Conservation (phyloP, 768 basidiomycete species). For the Termitomyces sp. region DNA sequence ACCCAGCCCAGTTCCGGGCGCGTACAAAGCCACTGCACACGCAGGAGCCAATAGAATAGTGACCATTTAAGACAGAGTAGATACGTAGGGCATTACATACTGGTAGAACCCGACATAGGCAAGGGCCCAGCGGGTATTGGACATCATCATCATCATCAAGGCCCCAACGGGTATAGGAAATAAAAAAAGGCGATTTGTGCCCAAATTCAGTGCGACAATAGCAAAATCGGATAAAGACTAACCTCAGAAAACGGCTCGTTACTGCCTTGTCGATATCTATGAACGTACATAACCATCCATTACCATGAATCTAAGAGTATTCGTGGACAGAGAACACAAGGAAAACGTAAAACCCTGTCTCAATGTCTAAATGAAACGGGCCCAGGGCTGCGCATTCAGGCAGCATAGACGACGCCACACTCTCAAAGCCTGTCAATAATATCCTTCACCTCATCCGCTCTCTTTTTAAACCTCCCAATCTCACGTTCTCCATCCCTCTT, state of each 20-base stretch:
- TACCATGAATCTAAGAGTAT: background rate
- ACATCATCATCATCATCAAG: too few relatives aligned
- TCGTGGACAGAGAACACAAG: background rate
- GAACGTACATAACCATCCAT: background rate
- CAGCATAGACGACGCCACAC: background rate
- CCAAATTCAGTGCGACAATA: too few relatives aligned
- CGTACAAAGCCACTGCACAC: too few relatives aligned
- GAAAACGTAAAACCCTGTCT: background rate
- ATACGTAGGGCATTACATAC: too few relatives aligned
- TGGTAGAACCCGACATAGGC: too few relatives aligned
- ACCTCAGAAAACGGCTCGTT: background rate
- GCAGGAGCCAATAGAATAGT: too few relatives aligned
- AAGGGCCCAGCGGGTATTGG: too few relatives aligned
- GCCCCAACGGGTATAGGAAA: too few relatives aligned
- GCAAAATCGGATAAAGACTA: background rate
- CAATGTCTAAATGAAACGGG: background rate
- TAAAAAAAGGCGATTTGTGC: too few relatives aligned
- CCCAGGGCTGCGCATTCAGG: background rate
- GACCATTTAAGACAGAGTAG: too few relatives aligned
- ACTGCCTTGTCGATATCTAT: background rate
- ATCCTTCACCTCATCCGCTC: constrained; percentile 35
- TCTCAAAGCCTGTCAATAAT: constrained; percentile 29
- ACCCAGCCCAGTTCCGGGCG: too few relatives aligned
- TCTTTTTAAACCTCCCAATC: constrained; percentile 32
- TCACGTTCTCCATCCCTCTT: constrained; percentile 40